Percentiles rank a stretch among this genome's conserved stretches.
Conservation (phyloP, 1,284 basidiomycete species). For the Cerioporus squamosus region DNA sequence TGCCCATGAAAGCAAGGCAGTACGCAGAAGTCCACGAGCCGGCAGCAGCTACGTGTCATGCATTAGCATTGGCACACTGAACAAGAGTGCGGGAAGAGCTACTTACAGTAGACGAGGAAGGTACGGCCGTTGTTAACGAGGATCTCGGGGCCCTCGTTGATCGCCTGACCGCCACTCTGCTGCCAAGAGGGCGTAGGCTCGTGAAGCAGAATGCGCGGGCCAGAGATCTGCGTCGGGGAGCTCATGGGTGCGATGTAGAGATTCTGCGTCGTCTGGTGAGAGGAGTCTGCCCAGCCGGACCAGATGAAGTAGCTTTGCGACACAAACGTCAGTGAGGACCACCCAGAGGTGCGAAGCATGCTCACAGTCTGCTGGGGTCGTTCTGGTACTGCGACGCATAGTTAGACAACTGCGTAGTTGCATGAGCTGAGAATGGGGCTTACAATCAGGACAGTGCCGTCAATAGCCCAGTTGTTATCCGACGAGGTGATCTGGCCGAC, state of each 20-base stretch:
- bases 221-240: constrained; percentile 4
- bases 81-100: too few relatives aligned
- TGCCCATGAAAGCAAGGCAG: constrained; percentile 8
- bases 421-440: neutral
- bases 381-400: constrained; percentile 1
- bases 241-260: constrained; percentile 8
- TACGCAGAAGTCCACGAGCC: constrained; percentile 3
- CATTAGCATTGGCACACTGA: neutral
- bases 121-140: constrained; percentile 5
- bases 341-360: too few relatives aligned
- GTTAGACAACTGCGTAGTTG: neutral
- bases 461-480: constrained; percentile 10
- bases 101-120: constrained; percentile 10
- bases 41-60: neutral
- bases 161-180: constrained; percentile 1
- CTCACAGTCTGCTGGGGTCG: constrained; percentile 8
- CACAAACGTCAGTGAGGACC: neutral
- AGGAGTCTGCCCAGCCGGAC: constrained; percentile 4
- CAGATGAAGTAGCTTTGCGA: constrained; percentile 5
- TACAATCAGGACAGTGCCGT: constrained; percentile 6
- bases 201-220: constrained; percentile 3
- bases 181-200: constrained; percentile 9
- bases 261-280: neutral
- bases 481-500: constrained; percentile 4
- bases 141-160: constrained; percentile 11